A percentile compares a stretch with the other conserved stretches of the same genome.
Evolutionary conservation across 495 filamentous ascomycete species (phyloP).

Genomic region (Lentithecium fluviatile): DNA sequence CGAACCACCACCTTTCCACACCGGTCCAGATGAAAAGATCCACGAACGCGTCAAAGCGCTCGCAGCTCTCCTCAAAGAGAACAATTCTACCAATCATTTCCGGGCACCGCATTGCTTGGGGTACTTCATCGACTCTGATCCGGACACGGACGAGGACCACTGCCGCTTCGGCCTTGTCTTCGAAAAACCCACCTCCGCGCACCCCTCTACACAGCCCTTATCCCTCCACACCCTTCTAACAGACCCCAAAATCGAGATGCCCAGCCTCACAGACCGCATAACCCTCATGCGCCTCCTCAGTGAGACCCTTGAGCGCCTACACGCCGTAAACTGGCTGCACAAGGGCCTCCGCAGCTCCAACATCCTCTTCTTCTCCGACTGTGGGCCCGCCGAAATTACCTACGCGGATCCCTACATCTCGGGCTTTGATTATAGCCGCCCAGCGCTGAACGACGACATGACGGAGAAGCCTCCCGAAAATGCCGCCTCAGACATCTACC

Average conservation of each 20-base stretch:
- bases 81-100: constrained; percentile 38
- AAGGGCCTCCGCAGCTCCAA: constrained; percentile 56
- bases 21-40: constrained; percentile 26
- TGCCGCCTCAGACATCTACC: constrained; percentile 50
- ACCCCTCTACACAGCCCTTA: constrained; percentile 23
- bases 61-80: constrained; percentile 35
- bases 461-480: constrained; percentile 52
- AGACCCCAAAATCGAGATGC: constrained; percentile 17
- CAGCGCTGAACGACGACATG: constrained; percentile 50
- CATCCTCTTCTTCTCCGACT: constrained; percentile 52
- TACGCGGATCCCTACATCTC: constrained; percentile 48
- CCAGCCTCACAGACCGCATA: constrained; percentile 34
- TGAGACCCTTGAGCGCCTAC: constrained; percentile 43
- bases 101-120: constrained; percentile 42
- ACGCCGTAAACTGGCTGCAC: constrained; percentile 59
- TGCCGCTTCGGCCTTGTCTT: constrained; percentile 44
- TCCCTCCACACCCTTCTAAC: constrained; percentile 34
- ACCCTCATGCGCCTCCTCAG: constrained; percentile 29
- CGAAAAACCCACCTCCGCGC: constrained; percentile 35
- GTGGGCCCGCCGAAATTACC: constrained; percentile 33
- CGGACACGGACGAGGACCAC: constrained; percentile 31
- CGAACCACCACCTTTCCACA: constrained; percentile 27
- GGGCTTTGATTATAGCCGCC: constrained; percentile 58
- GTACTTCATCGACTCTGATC: constrained; percentile 39
- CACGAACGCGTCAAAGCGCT: constrained; percentile 33